These are phyloP conservation scores for Fusarium sp. DNA, from an alignment of 2,329 filamentous ascomycete genomes.

Conservation along the genomic window DNA sequence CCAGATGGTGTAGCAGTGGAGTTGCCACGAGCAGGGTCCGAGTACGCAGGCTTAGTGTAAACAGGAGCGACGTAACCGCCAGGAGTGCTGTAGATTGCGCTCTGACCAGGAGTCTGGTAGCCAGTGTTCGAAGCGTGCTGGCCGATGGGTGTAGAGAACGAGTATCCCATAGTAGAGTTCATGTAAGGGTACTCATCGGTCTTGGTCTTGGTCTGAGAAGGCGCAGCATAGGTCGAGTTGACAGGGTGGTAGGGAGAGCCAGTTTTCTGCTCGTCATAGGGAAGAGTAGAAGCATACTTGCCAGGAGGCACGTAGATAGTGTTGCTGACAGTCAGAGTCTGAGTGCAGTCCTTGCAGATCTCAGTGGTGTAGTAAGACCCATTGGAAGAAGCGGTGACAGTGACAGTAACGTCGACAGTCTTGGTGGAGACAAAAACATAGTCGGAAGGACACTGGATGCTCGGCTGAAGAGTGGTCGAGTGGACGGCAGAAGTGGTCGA, in stretches of 20 bases:
- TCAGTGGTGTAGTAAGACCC: conserved; percentile 38
- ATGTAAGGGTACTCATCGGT: conserved; percentile 31
- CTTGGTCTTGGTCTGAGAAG: conserved; percentile 21
- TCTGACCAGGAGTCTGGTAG: conserved; percentile 19
- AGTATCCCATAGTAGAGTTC: conserved; percentile 35
- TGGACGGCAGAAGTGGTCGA: conserved; percentile 26
- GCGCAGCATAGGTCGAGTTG: conserved; percentile 27
- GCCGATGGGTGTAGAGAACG: conserved; percentile 24
- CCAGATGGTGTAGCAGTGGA: conserved; percentile 28
- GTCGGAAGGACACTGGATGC: conserved; percentile 43
- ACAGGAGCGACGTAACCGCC: conserved; percentile 22
- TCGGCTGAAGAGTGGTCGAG: conserved; percentile 24
- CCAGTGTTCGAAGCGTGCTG: conserved; percentile 13
- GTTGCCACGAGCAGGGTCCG: conserved; percentile 26
- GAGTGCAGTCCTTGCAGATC: conserved; percentile 27
- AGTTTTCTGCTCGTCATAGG: conserved; percentile 29
- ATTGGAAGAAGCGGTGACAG: conserved; percentile 52
- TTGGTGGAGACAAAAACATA: conserved; percentile 51
- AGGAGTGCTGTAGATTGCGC: conserved; percentile 18
- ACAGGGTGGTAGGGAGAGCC: conserved; percentile 21
- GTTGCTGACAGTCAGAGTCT: conserved; percentile 25
- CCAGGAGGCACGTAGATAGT: conserved; percentile 26
- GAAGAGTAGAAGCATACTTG: conserved; percentile 30
- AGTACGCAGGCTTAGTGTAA: conserved; percentile 32
- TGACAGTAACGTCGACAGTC: conserved; percentile 55